Base-by-base conservation (phyloP, 2,329 filamentous ascomycete genomes). In the Corniculantispora saksenae region DNA sequence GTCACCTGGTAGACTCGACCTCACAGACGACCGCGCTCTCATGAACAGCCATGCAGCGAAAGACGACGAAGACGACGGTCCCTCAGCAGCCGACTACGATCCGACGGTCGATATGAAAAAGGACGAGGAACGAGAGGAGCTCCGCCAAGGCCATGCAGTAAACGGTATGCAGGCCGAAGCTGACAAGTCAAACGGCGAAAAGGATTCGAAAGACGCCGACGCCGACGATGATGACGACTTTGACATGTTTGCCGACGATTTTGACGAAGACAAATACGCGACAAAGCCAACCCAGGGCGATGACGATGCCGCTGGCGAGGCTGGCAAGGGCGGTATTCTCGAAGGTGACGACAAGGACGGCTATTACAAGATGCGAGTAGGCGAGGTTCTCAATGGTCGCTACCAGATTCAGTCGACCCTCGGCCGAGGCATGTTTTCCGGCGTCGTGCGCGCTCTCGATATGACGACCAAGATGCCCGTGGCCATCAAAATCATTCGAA, bases 401-500 rank as follows among this genome's bases (percentile, higher is more conserved):
- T 98, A 98, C 77, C 92, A 95, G 74, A 88, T 99, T 38, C 91
- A 94, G 75, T 88, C 94, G 66, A 90, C 90, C 61, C 84, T 99
- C 25, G 95, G 95, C 68, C 93, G 92, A 77, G 95, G 95, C 71
- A 97, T 97, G 85, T 99, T 97, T 76, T 97, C 95, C 0, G 93
- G 93, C 10, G 95, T 99, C n/a, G 93, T 95, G 61, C 89, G 93
- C 69, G 95, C 95, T 25, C 85, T 87, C 68, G 94, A 97, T 77
- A 86, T 90, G 25, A 88, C 87, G 57, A 91, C 85, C 65, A 89
- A 89, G 72, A 86, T 87, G 70, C 77, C 91, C n/a, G 94, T 98
- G 38, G 95, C 95, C 27, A 91, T 99, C 83, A 99, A 99, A 80
- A 95, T 99, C 72, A 97, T 98, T 78, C 91, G 95, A 68, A 96